Evolutionary conservation across 768 basidiomycete species (phyloP).

Genomic region (Trametes cingulata): DNA sequence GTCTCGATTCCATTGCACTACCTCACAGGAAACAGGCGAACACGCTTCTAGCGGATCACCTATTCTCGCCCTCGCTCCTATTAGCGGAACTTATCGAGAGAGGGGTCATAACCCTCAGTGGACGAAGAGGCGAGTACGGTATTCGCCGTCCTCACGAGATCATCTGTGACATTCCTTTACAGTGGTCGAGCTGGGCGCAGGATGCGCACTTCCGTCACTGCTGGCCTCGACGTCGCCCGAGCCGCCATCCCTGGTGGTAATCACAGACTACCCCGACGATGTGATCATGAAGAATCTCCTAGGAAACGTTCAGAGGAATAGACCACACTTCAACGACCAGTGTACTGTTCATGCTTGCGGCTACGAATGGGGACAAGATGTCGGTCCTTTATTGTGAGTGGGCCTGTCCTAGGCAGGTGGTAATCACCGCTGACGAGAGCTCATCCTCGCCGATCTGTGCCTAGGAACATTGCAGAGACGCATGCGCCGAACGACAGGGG

Average conservation of each 20-base stretch:
- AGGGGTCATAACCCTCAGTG: slow-evolving; percentile 44
- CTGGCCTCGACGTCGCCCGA: slow-evolving; percentile 47
- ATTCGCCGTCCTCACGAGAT: neutral
- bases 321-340: slow-evolving; percentile 32
- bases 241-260: slow-evolving; percentile 55
- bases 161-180: neutral
- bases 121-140: slow-evolving; percentile 40
- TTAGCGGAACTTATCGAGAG: slow-evolving; percentile 67
- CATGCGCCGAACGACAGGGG: slow-evolving; percentile 18
- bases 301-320: slow-evolving; percentile 56
- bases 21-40: slow-evolving; percentile 49
- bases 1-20: neutral
- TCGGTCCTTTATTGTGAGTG: slow-evolving; percentile 50
- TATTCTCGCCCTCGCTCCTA: slow-evolving; percentile 69
- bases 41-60: slow-evolving; percentile 69
- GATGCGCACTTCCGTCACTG: slow-evolving; percentile 67
- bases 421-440: neutral
- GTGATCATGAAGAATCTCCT: slow-evolving; percentile 57
- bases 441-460: neutral
- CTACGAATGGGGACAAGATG: slow-evolving; percentile 67
- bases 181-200: slow-evolving; percentile 76
- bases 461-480: neutral
- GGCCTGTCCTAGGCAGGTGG: no score
- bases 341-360: slow-evolving; percentile 49
- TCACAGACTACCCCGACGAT: slow-evolving; percentile 71